Percentiles rank a stretch among this genome's conserved stretches.
These are phyloP conservation scores for Zasmidium angulare DNA, from an alignment of 2,329 filamentous ascomycete genomes.

Conservation along the genomic window DNA sequence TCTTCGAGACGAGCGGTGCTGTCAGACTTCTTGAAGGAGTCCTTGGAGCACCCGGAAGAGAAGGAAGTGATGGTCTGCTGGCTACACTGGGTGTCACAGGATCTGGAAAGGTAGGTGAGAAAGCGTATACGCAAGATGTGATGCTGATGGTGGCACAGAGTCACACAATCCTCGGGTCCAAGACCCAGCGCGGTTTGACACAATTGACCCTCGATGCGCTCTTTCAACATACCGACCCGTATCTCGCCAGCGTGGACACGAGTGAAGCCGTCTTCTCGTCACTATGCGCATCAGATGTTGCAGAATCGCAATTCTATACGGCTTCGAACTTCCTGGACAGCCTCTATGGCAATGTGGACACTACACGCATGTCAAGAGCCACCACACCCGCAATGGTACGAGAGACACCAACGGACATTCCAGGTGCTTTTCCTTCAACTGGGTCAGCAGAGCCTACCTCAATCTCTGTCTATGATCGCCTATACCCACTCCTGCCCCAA, in stretches of 20 bases:
- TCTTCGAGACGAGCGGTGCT: constrained; percentile 80
- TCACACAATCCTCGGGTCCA: constrained; percentile 91
- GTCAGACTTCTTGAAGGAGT: constrained; percentile 77
- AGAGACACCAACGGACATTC: constrained; percentile 24
- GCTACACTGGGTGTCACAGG: constrained; percentile 93
- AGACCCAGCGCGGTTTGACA: constrained; percentile 80
- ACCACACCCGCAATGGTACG: constrained; percentile 50
- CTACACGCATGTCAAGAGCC: constrained; percentile 44
- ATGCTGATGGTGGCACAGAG: constrained; percentile 57
- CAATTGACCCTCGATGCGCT: constrained; percentile 89
- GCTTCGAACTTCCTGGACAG: constrained; percentile 77
- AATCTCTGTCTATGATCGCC: constrained; percentile 30
- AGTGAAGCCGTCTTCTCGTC: constrained; percentile 68
- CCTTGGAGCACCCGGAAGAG: constrained; percentile 67
- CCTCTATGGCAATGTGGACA: constrained; percentile 67
- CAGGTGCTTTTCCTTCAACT: constrained; percentile 30
- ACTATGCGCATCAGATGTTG: constrained; percentile 72
- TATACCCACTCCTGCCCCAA: constrained; percentile 31
- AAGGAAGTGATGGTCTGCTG: constrained; percentile 83
- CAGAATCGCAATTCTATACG: constrained; percentile 74
- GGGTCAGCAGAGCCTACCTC: constrained; percentile 15
- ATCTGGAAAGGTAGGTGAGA: constrained; percentile 75
- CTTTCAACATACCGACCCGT: constrained; percentile 75
- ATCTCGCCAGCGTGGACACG: constrained; percentile 61
- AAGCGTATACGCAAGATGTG: background rate